Base-by-base conservation (phyloP, 148 eudicot species). In the Chenopodium formosanum region DNA sequence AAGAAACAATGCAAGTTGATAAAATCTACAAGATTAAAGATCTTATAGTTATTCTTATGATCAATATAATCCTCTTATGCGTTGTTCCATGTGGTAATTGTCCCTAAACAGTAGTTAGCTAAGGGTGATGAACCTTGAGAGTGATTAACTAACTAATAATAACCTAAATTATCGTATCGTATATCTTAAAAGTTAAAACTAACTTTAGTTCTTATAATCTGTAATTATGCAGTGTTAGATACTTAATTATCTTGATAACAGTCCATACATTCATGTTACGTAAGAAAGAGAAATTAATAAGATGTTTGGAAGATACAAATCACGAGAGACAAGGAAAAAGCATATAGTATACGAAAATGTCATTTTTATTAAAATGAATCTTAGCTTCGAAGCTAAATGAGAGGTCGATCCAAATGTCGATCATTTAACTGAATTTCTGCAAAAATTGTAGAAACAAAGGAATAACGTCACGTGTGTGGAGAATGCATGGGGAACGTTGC, bases 391-490 rank as follows among this genome's bases (percentile, higher is more conserved):
- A 7, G 44, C 7, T 4, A 40, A 40, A 40, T 6, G 22, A n/a
- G 0, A 9, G 73, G 67, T 78, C 40, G 40, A 25, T 67, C 40
- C 72, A 37, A 37, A 64, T 14, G 46, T 66, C n/a, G 7, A 8
- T 66, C 2, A 14, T 14, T 4, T 56, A 56, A 13, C 17, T 66
- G 1, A 2, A 52, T 25, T 71, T 17, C 12, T 27, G 70, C 19
- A 44, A 60, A 32, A 73, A 68, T 2, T 13, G 12, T 4, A 22
- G 22, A 19, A 79, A 14, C 47, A 64, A 81, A 37, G 79, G 84
- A 76, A 82, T 82, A 82, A 75, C 44, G 79, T 76, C 84, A 82
- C 75, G 84, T 82, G 84, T 23, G 75, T 52, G 66, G 63, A 25
- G 31, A 37, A 47, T 52, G 80, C 72, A 68, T 67, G 65, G 46